Base-by-base conservation (phyloP, 192 early-diverging fungal genomes). In the Dissophora globulifera region DNA sequence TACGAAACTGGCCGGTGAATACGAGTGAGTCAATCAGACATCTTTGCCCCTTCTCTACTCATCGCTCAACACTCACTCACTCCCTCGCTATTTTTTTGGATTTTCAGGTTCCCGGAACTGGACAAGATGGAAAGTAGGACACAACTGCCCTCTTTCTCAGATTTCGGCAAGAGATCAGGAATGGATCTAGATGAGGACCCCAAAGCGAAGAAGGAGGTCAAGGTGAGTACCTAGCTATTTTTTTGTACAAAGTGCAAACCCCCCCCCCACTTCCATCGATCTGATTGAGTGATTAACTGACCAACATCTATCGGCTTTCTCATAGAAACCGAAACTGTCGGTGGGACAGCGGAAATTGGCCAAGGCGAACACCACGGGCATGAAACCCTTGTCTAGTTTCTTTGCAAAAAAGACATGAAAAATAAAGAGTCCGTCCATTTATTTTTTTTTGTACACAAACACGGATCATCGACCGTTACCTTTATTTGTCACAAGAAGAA, bases 241-340 rank as follows among this genome's bases (percentile, higher is more conserved):
- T n/a, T n/a, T n/a, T n/a, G n/a, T n/a, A n/a, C n/a, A n/a, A n/a
- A n/a, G n/a, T n/a, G n/a, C n/a, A n/a, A n/a, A n/a, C n/a, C n/a
- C n/a, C n/a, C n/a, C n/a, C n/a, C n/a, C n/a, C n/a, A n/a, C n/a
- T n/a, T n/a, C n/a, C n/a, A n/a, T n/a, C n/a, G n/a, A n/a, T n/a
- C n/a, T n/a, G n/a, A n/a, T n/a, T n/a, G n/a, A 38, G 35, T 38
- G 35, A 9, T 38, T 13, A 38, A 9, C 13, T 38, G 6, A 38
- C 35, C 13, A 38, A 38, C 35, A 38, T 38, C 7, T 3, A 11
- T 15, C n/a, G n/a, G n/a, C n/a, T n/a, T n/a, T n/a, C n/a, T n/a
- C n/a, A n/a, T 52, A 83, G 80, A 84, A 84, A 71, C 69, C 76
- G 16, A 84, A 84, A 64, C 64, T 84, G 64, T 67, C 83, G 6